Evolutionary conservation across 768 basidiomycete species (phyloP), one percentile per base, ranked within the genome.

Genomic region (Lactarius pseudohatsudake): DNA sequence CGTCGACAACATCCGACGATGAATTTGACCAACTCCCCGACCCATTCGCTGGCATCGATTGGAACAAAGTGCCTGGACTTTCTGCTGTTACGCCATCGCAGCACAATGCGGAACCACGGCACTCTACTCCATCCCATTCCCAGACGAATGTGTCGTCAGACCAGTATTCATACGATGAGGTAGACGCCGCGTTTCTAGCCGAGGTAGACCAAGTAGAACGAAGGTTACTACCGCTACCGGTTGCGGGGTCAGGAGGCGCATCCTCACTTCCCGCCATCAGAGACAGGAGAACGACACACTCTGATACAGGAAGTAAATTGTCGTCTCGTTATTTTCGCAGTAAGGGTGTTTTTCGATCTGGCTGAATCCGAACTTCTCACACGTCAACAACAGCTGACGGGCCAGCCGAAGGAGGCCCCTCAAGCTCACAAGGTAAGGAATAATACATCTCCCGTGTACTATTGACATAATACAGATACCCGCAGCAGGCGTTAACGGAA

Each of bases 1-100:
- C 50, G 11, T 36, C 40, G 2, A n/a, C 26, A 28, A 63, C 62
- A 41, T 61, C 68, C 36, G 69, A 69, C 2, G 84, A 88, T 71
- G 82, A 86, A 62, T 89, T 83, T 64, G 84, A 84, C 69, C 70
- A 74, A 60, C 64, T 85, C 38, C 81, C 81, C 0, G 86, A 88
- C 71, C 81, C 82, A 28, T 84, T 87, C 64, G 80, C 80, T 4
- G 81, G 80, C 18, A 55, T 85, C 26, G 79, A 81, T 68, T 83
- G 81, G 66, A 78, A 84, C 32, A 78, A 65, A 13, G 64, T 79
- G 26, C 75, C 79, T 10, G 76, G 61, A 60, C 74, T 79, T 54
- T 62, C 64, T n/a, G 6, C 20, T 6, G n/a, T 57, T 47, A 30
- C 57, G 20, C 28, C 54, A 45, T 40, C 36, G 8, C 57, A 40